Evolutionary conservation across 176 grass and related monocot species (phyloP).

Genomic region (Themeda triandra): DNA sequence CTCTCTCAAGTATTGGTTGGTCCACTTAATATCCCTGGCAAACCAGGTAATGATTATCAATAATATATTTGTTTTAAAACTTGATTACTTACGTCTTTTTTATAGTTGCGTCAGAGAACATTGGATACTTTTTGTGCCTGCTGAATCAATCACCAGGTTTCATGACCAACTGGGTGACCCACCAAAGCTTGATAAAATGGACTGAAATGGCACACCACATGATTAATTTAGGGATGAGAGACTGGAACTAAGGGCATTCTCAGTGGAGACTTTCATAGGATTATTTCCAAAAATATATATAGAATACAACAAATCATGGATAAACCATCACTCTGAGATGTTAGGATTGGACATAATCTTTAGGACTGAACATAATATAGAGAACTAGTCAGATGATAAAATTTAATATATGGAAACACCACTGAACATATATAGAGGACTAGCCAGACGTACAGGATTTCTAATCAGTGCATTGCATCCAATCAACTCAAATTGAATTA

Average conservation of each 20-base stretch:
- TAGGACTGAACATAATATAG: background rate
- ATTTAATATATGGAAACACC: background rate
- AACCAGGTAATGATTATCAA: background rate
- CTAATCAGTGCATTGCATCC: background rate
- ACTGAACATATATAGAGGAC: background rate
- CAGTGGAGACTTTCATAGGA: background rate
- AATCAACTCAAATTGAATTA: background rate
- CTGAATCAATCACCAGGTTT: too few species aligned
- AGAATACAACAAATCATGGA: background rate
- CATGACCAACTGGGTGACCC: background rate
- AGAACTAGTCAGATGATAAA: background rate
- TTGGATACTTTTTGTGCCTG: background rate
- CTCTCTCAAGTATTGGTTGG: background rate
- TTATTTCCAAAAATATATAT: background rate
- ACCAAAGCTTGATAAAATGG: background rate
- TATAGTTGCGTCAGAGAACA: background rate
- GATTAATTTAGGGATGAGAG: background rate
- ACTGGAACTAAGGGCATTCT: background rate
- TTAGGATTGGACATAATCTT: background rate
- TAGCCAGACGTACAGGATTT: background rate
- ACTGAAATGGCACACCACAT: background rate
- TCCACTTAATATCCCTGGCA: background rate
- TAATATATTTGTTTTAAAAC: background rate
- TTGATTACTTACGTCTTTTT: background rate
- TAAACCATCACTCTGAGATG: background rate